phyloP scores from a whole-genome alignment of 2,329 filamentous ascomycete species.

The Colletotrichum sp. region DNA sequence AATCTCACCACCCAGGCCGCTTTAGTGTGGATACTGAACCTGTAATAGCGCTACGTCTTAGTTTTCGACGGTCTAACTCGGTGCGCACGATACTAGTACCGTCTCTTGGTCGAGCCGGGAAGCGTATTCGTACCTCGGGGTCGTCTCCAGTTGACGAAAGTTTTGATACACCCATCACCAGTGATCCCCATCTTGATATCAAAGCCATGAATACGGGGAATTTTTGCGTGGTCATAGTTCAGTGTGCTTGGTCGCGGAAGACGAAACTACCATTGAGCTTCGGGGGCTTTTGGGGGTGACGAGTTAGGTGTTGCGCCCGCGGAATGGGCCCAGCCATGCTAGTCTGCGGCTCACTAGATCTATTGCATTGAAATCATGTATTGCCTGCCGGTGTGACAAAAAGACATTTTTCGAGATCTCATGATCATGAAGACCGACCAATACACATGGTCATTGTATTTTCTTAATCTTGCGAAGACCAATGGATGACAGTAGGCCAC shows the following conservation, averaged over 20 bases:
- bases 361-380: neutral
- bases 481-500: neutral
- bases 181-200: neutral
- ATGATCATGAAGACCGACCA: neutral
- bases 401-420: neutral
- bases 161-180: neutral
- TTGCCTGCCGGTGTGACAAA: accelerated
- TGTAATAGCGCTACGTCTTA: neutral
- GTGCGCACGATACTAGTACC: neutral
- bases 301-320: neutral
- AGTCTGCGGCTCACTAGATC: neutral
- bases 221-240: accelerated
- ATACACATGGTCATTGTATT: neutral
- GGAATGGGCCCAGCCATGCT: neutral
- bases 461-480: neutral
- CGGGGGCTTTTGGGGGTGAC: neutral
- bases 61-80: neutral
- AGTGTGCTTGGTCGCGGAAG: neutral
- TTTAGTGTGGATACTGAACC: neutral
- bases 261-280: neutral
- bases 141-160: neutral
- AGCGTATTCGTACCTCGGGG: neutral
- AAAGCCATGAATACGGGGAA: neutral
- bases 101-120: neutral
- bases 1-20: neutral